These are phyloP conservation scores for Lepiota venenata DNA, from an alignment of 768 basidiomycete genomes.

Conservation along the genomic window DNA sequence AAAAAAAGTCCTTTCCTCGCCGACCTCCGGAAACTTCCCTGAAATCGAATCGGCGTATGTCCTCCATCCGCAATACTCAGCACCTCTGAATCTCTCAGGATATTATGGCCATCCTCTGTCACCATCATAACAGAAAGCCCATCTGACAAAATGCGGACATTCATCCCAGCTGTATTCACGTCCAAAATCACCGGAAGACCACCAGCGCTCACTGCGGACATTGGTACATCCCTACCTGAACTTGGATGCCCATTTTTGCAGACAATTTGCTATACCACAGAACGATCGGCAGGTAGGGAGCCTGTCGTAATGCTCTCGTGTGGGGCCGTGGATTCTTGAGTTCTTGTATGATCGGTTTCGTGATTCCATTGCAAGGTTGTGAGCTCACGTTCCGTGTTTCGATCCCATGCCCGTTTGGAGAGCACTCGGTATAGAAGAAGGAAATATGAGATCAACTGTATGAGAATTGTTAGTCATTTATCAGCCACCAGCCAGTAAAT, in stretches of 20 bases:
- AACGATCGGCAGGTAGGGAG: too few relatives aligned
- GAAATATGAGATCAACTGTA: too few relatives aligned
- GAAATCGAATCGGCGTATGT: slow-evolving; percentile 6
- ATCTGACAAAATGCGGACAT: slow-evolving; percentile 22
- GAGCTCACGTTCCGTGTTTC: too few relatives aligned
- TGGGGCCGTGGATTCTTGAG: too few relatives aligned
- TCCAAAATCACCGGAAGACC: neutral
- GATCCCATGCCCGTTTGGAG: too few relatives aligned
- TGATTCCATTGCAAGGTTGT: too few relatives aligned
- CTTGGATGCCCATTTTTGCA: neutral
- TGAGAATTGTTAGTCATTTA: too few relatives aligned
- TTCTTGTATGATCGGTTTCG: too few relatives aligned
- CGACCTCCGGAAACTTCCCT: neutral
- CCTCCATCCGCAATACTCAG: slow-evolving; percentile 25
- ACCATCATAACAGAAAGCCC: neutral
- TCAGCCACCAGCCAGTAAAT: too few relatives aligned
- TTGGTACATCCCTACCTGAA: neutral
- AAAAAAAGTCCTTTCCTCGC: neutral
- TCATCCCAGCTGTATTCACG: slow-evolving; percentile 17
- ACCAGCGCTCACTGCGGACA: slow-evolving; percentile 8
- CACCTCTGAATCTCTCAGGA: slow-evolving; percentile 31
- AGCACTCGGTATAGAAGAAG: too few relatives aligned
- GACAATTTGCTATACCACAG: too few relatives aligned
- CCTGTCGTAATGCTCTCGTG: too few relatives aligned
- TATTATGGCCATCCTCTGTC: slow-evolving; percentile 12